A percentile compares a stretch with the other conserved stretches of the same genome.
phyloP scores from a whole-genome alignment of 768 basidiomycete genomes.

The Mycena vitilis region DNA sequence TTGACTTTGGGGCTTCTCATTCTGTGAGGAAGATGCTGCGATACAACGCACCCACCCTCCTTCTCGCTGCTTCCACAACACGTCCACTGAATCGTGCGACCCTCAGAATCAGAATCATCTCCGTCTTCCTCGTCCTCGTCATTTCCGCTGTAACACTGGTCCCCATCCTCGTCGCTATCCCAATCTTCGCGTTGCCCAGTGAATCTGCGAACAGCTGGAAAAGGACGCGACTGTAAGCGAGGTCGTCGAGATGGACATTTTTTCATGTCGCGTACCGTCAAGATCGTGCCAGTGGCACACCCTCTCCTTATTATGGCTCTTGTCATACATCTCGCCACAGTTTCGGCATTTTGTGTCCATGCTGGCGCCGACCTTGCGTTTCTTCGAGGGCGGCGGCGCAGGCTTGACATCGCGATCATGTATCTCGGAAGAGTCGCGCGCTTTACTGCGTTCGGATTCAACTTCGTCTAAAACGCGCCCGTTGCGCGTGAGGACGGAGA shows the following conservation, averaged over 20 bases:
- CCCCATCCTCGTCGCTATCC: slow-evolving; percentile 12
- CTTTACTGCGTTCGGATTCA: background rate
- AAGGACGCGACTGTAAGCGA: no score
- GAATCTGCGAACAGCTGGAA: slow-evolving; percentile 4
- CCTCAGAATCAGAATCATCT: background rate
- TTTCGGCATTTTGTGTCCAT: background rate
- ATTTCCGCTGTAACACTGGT: slow-evolving; percentile 4
- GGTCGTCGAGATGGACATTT: background rate
- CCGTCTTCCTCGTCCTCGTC: background rate
- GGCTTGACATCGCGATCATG: background rate
- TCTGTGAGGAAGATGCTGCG: slow-evolving; percentile 10
- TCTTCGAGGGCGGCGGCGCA: slow-evolving; percentile 16
- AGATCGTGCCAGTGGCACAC: slow-evolving; percentile 20
- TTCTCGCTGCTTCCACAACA: slow-evolving; percentile 13
- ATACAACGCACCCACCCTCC: slow-evolving; percentile 16
- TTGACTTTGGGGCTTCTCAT: background rate
- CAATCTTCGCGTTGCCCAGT: slow-evolving; percentile 5
- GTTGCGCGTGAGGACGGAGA: background rate
- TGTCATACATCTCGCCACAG: slow-evolving; percentile 18
- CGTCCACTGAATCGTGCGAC: slow-evolving; percentile 15
- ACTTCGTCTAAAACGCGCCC: background rate
- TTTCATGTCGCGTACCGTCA: slow-evolving; percentile 2
- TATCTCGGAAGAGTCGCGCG: background rate
- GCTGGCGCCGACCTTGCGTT: slow-evolving; percentile 8
- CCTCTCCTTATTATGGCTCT: background rate